A percentile compares a stretch with the other conserved stretches of the same genome.
These are phyloP conservation scores for Kluyveromyces dobzhanskii DNA, from an alignment of 805 yeast species.

Conservation along the genomic window DNA sequence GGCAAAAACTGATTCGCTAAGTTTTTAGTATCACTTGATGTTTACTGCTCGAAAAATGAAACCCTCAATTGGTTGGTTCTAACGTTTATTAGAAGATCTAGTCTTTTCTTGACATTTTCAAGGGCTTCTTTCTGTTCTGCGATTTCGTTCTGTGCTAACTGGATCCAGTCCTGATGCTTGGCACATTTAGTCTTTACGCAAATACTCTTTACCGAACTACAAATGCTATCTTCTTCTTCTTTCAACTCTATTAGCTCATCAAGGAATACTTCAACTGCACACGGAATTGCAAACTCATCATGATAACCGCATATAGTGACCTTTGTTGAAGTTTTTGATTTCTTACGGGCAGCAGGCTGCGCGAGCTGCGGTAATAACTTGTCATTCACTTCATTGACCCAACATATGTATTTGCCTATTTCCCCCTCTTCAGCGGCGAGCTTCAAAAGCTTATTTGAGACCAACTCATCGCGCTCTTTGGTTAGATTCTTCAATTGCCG, in stretches of 20 bases:
- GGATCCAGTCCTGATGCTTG: constrained; percentile 26
- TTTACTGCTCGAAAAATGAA: constrained; percentile 19
- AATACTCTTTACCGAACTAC: constrained; percentile 11
- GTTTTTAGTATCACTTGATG: no score
- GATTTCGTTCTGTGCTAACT: constrained; percentile 15
- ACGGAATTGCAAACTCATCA: constrained; percentile 10
- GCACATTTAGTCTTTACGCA: constrained; percentile 23
- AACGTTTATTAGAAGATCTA: constrained; percentile 15
- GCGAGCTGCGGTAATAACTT: constrained; percentile 7
- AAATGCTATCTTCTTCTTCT: neutral
- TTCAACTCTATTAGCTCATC: constrained; percentile 7
- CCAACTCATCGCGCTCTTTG: constrained; percentile 8
- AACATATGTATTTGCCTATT: constrained; percentile 25
- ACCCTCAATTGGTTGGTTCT: constrained; percentile 23
- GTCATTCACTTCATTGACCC: constrained; percentile 21
- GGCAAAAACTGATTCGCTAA: no score
- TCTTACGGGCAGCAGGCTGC: constrained; percentile 6
- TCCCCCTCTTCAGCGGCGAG: constrained; percentile 8
- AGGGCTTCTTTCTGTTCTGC: constrained; percentile 18
- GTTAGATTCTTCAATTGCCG: constrained; percentile 12
- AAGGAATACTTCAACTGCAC: constrained; percentile 14
- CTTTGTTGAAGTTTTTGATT: constrained; percentile 11
- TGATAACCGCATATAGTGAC: constrained; percentile 23
- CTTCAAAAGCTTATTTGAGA: constrained; percentile 11
- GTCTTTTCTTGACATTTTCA: constrained; percentile 18